phyloP scores from a whole-genome alignment of 140 eudicot genomes.

The Flaveria floridana region DNA sequence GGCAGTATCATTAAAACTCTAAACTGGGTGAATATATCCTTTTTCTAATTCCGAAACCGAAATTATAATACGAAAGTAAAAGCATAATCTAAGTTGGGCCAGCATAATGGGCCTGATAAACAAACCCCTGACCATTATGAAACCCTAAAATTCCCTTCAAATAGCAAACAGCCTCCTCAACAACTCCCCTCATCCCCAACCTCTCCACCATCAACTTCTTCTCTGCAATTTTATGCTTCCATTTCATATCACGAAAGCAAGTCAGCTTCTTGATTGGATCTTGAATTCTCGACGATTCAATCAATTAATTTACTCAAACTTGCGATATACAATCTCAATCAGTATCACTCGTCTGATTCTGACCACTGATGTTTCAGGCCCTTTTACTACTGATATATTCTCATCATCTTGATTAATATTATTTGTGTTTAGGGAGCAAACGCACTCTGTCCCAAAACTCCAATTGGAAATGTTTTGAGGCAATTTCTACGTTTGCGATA shows the following conservation, averaged over 20 bases:
- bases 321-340: constrained; percentile 32
- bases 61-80: too few species aligned
- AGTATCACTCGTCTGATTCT: constrained; percentile 58
- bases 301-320: constrained; percentile 37
- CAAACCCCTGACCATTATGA: neutral
- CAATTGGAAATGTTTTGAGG: constrained; percentile 44
- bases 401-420: neutral
- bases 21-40: too few species aligned
- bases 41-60: too few species aligned
- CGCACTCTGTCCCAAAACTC: constrained; percentile 58
- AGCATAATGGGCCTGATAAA: too few species aligned
- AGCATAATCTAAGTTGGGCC: too few species aligned
- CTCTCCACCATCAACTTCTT: neutral
- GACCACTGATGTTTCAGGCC: constrained; percentile 52
- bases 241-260: neutral
- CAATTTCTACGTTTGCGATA: constrained; percentile 54
- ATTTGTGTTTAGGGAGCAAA: constrained; percentile 13
- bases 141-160: constrained; percentile 36
- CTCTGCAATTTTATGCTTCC: neutral
- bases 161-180: constrained; percentile 11
- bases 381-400: constrained; percentile 42
- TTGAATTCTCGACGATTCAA: constrained; percentile 16
- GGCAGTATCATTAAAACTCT: too few species aligned
- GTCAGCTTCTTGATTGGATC: constrained; percentile 55
- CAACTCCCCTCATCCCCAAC: neutral